A percentile compares a stretch with the other conserved stretches of the same genome.
phyloP scores from a whole-genome alignment of 345 rosid genomes.

The Eucalyptus regnans region DNA sequence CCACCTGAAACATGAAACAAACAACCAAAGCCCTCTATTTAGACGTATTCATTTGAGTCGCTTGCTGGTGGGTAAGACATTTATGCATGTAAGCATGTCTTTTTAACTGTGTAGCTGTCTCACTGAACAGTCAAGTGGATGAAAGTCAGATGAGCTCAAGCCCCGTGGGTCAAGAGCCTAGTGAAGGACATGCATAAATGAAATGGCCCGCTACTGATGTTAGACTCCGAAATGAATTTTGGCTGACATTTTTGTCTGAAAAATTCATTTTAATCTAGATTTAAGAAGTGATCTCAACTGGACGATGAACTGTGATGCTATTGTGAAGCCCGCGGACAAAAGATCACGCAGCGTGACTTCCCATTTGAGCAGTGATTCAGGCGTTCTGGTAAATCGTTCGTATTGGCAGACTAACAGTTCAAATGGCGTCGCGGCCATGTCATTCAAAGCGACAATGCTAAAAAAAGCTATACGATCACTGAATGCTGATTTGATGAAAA shows the following conservation, averaged over 20 bases:
- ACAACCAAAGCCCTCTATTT: background rate
- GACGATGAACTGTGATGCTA: background rate
- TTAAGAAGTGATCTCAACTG: background rate
- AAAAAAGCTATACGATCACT: background rate
- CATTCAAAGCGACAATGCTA: background rate
- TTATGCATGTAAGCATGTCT: background rate
- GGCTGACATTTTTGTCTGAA: background rate
- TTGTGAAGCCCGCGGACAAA: background rate
- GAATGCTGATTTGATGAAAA: background rate
- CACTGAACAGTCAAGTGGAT: background rate
- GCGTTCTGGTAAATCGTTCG: background rate
- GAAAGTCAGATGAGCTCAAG: background rate
- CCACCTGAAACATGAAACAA: constrained; percentile 30
- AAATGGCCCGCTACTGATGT: background rate
- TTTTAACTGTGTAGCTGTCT: background rate
- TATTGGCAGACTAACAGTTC: background rate
- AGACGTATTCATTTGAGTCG: background rate
- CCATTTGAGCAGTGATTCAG: background rate
- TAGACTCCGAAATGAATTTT: background rate
- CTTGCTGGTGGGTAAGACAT: background rate
- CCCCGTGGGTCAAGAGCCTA: background rate
- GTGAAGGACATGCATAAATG: background rate
- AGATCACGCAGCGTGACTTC: background rate
- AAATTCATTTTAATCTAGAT: background rate
- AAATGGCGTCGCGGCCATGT: background rate